Conservation (phyloP, 2,329 filamentous ascomycete genomes). For the Epichloe hybrida region DNA sequence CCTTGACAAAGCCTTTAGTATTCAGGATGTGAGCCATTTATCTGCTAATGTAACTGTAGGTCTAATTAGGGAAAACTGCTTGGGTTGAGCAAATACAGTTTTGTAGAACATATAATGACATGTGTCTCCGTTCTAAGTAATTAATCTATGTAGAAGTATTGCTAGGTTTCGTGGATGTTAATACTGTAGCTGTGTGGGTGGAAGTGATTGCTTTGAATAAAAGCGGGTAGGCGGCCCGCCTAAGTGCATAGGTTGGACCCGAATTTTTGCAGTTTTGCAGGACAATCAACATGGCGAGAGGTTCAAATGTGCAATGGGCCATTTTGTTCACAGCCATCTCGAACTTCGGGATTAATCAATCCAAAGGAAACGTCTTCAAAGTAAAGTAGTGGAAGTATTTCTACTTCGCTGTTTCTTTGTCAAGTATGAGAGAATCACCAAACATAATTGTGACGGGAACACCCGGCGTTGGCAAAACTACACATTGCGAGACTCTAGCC, state of each 20-base stretch:
- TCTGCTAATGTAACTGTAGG: constrained; percentile 2
- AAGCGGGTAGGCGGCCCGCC: background rate
- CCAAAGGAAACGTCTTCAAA: background rate
- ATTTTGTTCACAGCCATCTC: background rate
- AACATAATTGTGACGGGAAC: constrained; percentile 96
- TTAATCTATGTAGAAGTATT: no score
- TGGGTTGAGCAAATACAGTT: background rate
- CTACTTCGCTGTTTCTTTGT: background rate
- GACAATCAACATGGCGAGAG: background rate
- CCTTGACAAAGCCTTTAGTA: background rate
- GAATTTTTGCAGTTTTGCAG: background rate
- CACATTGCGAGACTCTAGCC: constrained; percentile 72
- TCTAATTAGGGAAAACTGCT: background rate
- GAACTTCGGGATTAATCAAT: background rate
- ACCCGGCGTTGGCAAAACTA: constrained; percentile 90
- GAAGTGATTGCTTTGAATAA: background rate
- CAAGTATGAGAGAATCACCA: constrained; percentile 39
- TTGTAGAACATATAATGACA: no score
- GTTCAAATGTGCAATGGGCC: background rate
- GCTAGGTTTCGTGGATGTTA: no score
- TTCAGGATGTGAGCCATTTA: background rate
- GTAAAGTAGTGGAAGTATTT: background rate
- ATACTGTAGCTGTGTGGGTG: no score
- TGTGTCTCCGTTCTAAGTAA: no score
- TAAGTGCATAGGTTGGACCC: background rate